Evolutionary conservation across 192 early-diverging fungal species (phyloP).

Genomic region (Rhizophagus sp.): DNA sequence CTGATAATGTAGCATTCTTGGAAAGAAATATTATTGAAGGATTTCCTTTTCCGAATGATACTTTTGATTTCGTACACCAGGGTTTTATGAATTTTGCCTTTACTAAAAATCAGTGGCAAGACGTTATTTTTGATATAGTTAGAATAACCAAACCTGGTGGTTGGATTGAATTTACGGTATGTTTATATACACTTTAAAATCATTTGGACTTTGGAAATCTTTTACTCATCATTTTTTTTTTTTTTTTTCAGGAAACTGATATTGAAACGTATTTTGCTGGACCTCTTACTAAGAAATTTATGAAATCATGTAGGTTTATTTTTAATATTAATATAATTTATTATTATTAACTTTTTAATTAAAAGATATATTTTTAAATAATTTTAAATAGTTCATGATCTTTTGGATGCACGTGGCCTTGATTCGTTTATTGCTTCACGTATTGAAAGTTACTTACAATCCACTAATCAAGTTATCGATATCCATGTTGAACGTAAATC

Average conservation of each 20-base stretch:
- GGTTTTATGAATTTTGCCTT: constrained; percentile 47
- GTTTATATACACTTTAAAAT: no score
- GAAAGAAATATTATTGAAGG: constrained; percentile 35
- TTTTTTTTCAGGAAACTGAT: neutral
- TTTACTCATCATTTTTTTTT: no score
- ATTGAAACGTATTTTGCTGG: neutral
- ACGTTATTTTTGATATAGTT: constrained; percentile 46
- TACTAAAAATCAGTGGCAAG: constrained; percentile 45
- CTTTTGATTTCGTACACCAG: constrained; percentile 55
- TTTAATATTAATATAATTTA: no score
- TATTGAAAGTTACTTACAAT: neutral
- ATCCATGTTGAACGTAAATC: neutral
- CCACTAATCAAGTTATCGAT: neutral
- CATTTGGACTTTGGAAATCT: no score
- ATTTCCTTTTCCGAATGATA: constrained; percentile 49
- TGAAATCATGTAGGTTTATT: neutral
- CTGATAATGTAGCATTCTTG: constrained; percentile 40
- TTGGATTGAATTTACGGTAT: constrained; percentile 47
- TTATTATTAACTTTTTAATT: neutral
- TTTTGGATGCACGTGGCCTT: neutral
- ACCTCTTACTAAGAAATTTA: neutral
- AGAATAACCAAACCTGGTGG: constrained; percentile 59
- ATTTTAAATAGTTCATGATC: neutral
- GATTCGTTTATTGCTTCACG: neutral
- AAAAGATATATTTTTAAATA: neutral